Evolutionary conservation across 1,139 yeast genomes (phyloP), one percentile per base, ranked within the genome.

Genomic region (Schizosaccharomyces versatilis): DNA sequence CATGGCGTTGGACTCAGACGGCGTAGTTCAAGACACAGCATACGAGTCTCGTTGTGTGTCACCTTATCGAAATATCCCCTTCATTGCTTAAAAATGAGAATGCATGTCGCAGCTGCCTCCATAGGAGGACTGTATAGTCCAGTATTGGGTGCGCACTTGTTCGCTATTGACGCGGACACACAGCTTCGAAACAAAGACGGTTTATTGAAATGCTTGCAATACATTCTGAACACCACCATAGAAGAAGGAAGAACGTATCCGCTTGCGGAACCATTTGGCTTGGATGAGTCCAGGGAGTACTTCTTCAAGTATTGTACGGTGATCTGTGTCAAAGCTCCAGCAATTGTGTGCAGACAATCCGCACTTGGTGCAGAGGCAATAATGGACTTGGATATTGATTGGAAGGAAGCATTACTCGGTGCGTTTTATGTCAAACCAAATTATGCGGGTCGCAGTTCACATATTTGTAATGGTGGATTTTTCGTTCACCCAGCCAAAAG

Each of bases 361-460:
- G 5, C 32, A 24, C 32, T 24, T 24, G 32, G 32, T 24, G 32
- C 5, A 24, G 32, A 24, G 2, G 32, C 32, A 24, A 3, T 24
- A 24, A 24, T 3, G 5, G 32, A 24, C 32, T 24, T 24, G 32
- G 32, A 24, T 9, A 44, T 44, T 2, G 38, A 44, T 32, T 44
- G 49, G 49, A 44, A 44, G 9, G 15, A 9, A 32, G 32, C 8
- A 15, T 8, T 44, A 9, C 49, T 44, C 8, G 49, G 49, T 17
- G 19, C n/a, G 14, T 44, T 44, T n/a, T 17, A 17, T 38, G 73
- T 88, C 58, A 83, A 83, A 61, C 94, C 96, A 5, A 84, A 85
- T 63, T 90, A 81, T 64, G 95, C 96, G 0, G 97, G 97, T 1
- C 71, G 97, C 53, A 81, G 94, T 53, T 78, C 94, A 0, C 97